phyloP scores from a whole-genome alignment of 441 rosid species.

The Pelargonium australe region DNA sequence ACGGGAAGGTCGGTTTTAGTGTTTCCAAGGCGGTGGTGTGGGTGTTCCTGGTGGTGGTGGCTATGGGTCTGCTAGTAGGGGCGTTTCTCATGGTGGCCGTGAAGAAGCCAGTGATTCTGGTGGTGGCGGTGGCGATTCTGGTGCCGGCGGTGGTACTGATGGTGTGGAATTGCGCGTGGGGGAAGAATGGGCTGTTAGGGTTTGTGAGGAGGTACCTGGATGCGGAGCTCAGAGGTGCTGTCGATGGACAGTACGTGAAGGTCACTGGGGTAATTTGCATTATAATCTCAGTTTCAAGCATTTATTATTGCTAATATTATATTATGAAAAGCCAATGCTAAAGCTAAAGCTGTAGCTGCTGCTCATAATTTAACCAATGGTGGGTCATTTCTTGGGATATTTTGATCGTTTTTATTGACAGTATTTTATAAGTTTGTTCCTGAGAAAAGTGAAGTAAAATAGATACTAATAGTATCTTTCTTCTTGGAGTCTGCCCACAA shows the following conservation, averaged over 20 bases:
- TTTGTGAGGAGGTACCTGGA: slow-evolving; percentile 55
- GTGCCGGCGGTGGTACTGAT: slow-evolving; percentile 43
- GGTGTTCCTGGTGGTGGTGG: slow-evolving; percentile 56
- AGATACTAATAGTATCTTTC: neutral
- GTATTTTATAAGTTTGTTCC: too few relatives aligned
- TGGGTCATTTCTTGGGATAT: slow-evolving; percentile 1
- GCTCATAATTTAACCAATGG: neutral
- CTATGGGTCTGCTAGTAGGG: slow-evolving; percentile 56
- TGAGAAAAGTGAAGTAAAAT: too few relatives aligned
- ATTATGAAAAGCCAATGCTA: neutral
- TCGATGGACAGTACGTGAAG: slow-evolving; percentile 83
- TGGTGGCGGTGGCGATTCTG: slow-evolving; percentile 49
- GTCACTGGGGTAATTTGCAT: slow-evolving; percentile 70
- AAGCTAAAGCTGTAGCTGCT: neutral
- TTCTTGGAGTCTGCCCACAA: neutral
- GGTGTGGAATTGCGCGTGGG: slow-evolving; percentile 64
- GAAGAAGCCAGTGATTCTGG: slow-evolving; percentile 61
- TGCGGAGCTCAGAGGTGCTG: slow-evolving; percentile 78
- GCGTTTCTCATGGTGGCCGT: slow-evolving; percentile 69
- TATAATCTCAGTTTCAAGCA: neutral
- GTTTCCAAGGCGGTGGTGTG: slow-evolving; percentile 67
- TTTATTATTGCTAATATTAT: slow-evolving; percentile 4
- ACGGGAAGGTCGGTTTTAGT: slow-evolving; percentile 64
- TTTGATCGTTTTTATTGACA: neutral
- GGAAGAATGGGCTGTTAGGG: slow-evolving; percentile 56